Conservation (phyloP, 2,329 filamentous ascomycete genomes). For the Pestalotiopsis sp. region DNA sequence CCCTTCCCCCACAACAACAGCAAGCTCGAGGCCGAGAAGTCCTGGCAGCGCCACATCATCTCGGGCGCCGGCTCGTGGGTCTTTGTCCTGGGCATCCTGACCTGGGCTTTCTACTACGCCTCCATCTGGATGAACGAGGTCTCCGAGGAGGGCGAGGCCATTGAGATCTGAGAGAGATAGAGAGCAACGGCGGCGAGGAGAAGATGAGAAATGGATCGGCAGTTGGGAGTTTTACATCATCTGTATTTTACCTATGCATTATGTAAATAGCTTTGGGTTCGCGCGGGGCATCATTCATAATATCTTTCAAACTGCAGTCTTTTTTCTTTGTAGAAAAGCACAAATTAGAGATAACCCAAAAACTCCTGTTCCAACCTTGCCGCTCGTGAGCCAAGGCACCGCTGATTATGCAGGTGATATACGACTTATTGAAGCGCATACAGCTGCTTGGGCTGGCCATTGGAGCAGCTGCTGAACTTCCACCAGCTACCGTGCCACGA, state of each 20-base stretch:
- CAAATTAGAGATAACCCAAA: neutral
- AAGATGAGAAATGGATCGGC: neutral
- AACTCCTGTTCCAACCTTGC: neutral
- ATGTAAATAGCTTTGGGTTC: conserved; percentile 3
- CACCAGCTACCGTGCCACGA: conserved; percentile 59
- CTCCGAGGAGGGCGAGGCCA: neutral
- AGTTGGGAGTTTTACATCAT: neutral
- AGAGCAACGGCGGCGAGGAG: neutral
- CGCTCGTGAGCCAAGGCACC: neutral
- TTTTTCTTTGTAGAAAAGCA: neutral
- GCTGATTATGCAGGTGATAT: neutral
- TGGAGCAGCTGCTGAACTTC: conserved; percentile 64
- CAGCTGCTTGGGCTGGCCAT: conserved; percentile 54
- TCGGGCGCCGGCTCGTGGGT: conserved; percentile 29
- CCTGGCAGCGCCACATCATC: conserved; percentile 26
- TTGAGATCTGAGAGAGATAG: neutral
- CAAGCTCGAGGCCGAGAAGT: conserved; percentile 27
- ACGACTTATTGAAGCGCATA: conserved; percentile 45
- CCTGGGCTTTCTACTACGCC: conserved; percentile 18
- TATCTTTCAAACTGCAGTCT: conserved; percentile 2
- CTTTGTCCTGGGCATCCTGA: conserved; percentile 25
- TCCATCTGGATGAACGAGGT: conserved; percentile 1
- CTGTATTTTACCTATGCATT: conserved; percentile 3
- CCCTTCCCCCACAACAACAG: conserved; percentile 38
- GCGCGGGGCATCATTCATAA: conserved; percentile 4